Conservation (phyloP, 495 filamentous ascomycete genomes). For the Penicillium lagena region DNA sequence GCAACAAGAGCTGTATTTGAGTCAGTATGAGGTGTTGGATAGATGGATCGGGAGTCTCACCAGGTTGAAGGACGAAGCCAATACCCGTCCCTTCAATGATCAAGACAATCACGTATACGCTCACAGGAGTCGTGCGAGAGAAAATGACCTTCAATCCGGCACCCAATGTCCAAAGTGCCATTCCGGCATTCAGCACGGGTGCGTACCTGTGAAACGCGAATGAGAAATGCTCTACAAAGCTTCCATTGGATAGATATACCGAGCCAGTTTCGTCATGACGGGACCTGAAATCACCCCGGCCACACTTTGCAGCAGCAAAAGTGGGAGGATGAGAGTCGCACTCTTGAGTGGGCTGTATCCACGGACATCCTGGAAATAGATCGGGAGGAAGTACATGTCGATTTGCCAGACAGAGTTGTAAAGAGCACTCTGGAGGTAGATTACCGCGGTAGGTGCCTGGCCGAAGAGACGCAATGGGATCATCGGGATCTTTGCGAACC, state of each 20-base stretch:
- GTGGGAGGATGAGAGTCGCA: conserved; percentile 32
- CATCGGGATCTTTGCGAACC: too few relatives aligned
- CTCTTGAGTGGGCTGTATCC: conserved; percentile 23
- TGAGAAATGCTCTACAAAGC: too few relatives aligned
- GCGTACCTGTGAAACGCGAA: too few relatives aligned
- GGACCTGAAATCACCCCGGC: conserved; percentile 18
- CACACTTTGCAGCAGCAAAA: neutral
- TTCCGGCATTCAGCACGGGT: too few relatives aligned
- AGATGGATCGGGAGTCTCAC: neutral
- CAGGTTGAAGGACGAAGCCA: conserved; percentile 52
- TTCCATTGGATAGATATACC: neutral
- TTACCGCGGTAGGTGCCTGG: too few relatives aligned
- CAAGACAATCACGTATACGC: conserved; percentile 42
- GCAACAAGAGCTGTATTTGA: conserved; percentile 36
- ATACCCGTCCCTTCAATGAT: conserved; percentile 44
- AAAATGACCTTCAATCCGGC: conserved; percentile 44
- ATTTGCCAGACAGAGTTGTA: conserved; percentile 2
- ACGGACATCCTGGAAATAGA: conserved; percentile 39
- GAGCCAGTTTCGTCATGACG: neutral
- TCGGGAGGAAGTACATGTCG: conserved; percentile 39
- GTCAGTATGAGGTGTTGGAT: neutral
- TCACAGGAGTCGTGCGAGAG: conserved; percentile 30
- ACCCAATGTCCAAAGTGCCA: conserved; percentile 13
- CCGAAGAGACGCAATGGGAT: too few relatives aligned
- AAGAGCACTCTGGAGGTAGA: too few relatives aligned